A percentile compares a stretch with the other conserved stretches of the same genome.
phyloP scores from a whole-genome alignment of 2,329 filamentous ascomycete species.

The Dendryphion nanum region DNA sequence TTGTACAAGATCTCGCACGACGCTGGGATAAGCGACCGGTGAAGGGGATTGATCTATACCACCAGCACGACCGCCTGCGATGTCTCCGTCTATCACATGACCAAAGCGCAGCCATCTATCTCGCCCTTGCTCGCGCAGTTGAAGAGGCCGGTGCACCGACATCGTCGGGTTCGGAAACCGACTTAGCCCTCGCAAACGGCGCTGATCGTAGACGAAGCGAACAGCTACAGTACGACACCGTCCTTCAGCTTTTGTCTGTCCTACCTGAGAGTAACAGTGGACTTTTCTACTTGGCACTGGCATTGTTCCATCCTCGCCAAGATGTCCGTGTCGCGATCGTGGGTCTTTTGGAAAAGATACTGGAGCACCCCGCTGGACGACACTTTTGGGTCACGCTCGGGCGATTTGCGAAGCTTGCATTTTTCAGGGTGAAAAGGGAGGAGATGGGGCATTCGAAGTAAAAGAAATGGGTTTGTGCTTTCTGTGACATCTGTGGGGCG shows the following conservation, averaged over 20 bases:
- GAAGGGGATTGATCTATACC: conserved; percentile 81
- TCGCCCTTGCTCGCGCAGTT: conserved; percentile 73
- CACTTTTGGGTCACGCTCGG: conserved; percentile 90
- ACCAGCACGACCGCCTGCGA: conserved; percentile 88
- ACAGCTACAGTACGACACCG: conserved; percentile 39
- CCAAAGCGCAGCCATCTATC: conserved; percentile 80
- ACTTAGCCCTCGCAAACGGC: conserved; percentile 25
- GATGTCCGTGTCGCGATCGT: conserved; percentile 77
- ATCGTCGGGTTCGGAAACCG: conserved; percentile 16
- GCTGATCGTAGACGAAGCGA: conserved; percentile 20
- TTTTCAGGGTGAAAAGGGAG: conserved; percentile 72
- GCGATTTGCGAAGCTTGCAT: conserved; percentile 84
- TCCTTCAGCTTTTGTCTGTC: conserved; percentile 67
- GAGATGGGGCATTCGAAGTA: conserved; percentile 27
- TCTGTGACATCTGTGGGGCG: no score
- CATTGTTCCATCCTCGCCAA: conserved; percentile 83
- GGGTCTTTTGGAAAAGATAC: conserved; percentile 77
- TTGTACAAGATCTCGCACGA: conserved; percentile 63
- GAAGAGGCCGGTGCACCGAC: conserved; percentile 43
- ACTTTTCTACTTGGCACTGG: conserved; percentile 86
- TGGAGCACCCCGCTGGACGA: conserved; percentile 82
- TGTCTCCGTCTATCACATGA: conserved; percentile 73
- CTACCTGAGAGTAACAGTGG: conserved; percentile 84
- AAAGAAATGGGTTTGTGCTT: no score
- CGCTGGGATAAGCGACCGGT: conserved; percentile 55